Conservation (phyloP, 2,329 filamentous ascomycete genomes). For the Aspergillus tanneri region DNA sequence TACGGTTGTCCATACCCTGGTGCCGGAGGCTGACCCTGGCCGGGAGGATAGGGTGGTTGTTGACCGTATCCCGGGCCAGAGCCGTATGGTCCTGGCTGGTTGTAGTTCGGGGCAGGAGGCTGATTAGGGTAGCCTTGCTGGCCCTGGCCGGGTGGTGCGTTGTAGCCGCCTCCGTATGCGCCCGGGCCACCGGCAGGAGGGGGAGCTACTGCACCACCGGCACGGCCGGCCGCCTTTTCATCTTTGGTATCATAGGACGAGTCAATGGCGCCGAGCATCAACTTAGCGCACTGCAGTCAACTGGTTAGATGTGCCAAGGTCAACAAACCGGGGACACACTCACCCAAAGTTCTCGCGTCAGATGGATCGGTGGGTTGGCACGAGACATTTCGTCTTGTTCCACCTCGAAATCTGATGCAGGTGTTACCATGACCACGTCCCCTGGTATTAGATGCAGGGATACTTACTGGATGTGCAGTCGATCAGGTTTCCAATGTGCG, state of each 20-base stretch:
- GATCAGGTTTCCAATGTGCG: slow-evolving; percentile 59
- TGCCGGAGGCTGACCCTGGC: slow-evolving; percentile 15
- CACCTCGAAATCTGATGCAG: slow-evolving; percentile 60
- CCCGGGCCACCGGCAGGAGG: slow-evolving; percentile 30
- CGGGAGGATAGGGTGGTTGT: slow-evolving; percentile 14
- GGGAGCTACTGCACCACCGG: slow-evolving; percentile 21
- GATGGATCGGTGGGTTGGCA: slow-evolving; percentile 60
- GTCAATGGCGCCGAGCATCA: slow-evolving; percentile 67
- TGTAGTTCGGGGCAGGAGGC: slow-evolving; percentile 11
- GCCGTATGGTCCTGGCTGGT: slow-evolving; percentile 9
- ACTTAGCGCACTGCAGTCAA: slow-evolving; percentile 56
- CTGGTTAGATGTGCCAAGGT: neutral
- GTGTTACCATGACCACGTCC: slow-evolving; percentile 15
- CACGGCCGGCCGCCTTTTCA: slow-evolving; percentile 52
- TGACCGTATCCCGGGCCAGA: slow-evolving; percentile 19
- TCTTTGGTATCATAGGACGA: slow-evolving; percentile 65
- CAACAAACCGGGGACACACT: slow-evolving; percentile 7
- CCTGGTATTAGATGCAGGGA: neutral
- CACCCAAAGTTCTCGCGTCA: slow-evolving; percentile 65
- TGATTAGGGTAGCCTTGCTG: slow-evolving; percentile 23
- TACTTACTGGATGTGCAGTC: slow-evolving; percentile 69
- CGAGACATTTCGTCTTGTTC: slow-evolving; percentile 66
- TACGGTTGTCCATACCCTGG: slow-evolving; percentile 16
- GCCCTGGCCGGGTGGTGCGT: slow-evolving; percentile 22
- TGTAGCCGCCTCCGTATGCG: slow-evolving; percentile 39